Conservation (phyloP, 805 yeast species). For the Candida parachauliodes region DNA sequence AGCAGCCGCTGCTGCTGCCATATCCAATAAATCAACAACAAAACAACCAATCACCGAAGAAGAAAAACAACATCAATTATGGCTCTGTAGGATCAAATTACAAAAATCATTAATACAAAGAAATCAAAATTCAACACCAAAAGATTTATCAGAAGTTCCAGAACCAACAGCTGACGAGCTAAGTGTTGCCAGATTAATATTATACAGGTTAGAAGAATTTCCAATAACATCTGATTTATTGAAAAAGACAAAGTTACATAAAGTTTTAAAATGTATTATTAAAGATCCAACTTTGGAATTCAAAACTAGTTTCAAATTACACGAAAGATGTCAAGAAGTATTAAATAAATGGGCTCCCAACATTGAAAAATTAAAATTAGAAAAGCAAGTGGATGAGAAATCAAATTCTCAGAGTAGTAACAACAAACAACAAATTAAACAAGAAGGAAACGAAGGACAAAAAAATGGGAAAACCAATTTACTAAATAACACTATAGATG, state of each 20-base stretch:
- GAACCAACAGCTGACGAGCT: slow-evolving; percentile 46
- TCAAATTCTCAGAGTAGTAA: background rate
- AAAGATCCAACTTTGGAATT: slow-evolving; percentile 37
- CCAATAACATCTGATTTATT: slow-evolving; percentile 40
- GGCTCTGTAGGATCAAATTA: slow-evolving; percentile 46
- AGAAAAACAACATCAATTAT: slow-evolving; percentile 42
- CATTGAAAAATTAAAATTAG: slow-evolving; percentile 34
- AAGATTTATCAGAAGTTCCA: slow-evolving; percentile 28
- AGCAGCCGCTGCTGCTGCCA: slow-evolving; percentile 7
- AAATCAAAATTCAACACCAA: slow-evolving; percentile 36
- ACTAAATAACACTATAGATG: slow-evolving; percentile 14
- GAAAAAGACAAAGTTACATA: slow-evolving; percentile 46
- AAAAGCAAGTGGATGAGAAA: slow-evolving; percentile 16
- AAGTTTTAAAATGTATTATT: slow-evolving; percentile 47
- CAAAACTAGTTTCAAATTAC: slow-evolving; percentile 43
- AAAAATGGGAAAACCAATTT: background rate
- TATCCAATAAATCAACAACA: slow-evolving; percentile 10
- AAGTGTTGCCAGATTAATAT: slow-evolving; percentile 35
- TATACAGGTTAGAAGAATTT: slow-evolving; percentile 40
- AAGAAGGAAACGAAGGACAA: slow-evolving; percentile 4
- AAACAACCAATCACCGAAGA: slow-evolving; percentile 23
- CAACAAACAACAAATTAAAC: slow-evolving; percentile 1
- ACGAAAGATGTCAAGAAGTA: slow-evolving; percentile 40
- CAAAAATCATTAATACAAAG: slow-evolving; percentile 49
- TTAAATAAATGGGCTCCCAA: slow-evolving; percentile 39